Evolutionary conservation across 2,329 filamentous ascomycete genomes (phyloP).

Genomic region (Colletotrichum liaoningense): DNA sequence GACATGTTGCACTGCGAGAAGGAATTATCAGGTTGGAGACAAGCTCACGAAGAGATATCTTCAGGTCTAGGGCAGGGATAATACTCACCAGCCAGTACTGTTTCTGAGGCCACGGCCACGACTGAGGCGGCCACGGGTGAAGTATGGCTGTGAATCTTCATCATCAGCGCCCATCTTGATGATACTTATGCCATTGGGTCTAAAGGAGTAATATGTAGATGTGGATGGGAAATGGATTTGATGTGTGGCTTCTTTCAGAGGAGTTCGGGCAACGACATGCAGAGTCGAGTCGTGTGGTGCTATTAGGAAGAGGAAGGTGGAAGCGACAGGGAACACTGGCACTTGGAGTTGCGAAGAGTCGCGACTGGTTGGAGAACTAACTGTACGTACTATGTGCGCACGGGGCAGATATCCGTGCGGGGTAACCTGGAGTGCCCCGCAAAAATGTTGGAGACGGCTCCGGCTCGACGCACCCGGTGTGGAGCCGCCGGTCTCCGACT

Average conservation of each 20-base stretch:
- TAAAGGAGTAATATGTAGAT: not conserved
- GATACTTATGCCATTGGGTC: not conserved
- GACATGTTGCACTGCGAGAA: conserved; percentile 21
- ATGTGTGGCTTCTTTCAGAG: too few species aligned
- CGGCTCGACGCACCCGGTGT: not conserved
- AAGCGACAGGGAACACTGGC: too few species aligned
- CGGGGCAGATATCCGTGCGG: not conserved
- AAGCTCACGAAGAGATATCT: not conserved
- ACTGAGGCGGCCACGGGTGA: conserved; percentile 26
- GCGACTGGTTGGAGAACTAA: not conserved
- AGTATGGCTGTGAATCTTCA: conserved; percentile 15
- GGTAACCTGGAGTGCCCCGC: not conserved
- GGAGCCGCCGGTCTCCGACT: not conserved
- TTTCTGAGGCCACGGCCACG: conserved; percentile 31
- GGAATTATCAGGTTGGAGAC: not conserved
- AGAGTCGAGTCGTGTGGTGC: too few species aligned
- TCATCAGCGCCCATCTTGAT: conserved; percentile 9
- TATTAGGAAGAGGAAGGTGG: too few species aligned
- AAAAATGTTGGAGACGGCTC: not conserved
- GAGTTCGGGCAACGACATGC: too few species aligned
- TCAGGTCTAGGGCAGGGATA: too few species aligned
- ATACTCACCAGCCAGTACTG: conserved; percentile 30
- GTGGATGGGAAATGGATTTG: not conserved
- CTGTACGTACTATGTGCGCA: not conserved
- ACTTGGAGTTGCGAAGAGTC: too few species aligned